These are phyloP conservation scores for Solanum tacnaense DNA, from an alignment of 257 asterid genomes.

Conservation along the genomic window DNA sequence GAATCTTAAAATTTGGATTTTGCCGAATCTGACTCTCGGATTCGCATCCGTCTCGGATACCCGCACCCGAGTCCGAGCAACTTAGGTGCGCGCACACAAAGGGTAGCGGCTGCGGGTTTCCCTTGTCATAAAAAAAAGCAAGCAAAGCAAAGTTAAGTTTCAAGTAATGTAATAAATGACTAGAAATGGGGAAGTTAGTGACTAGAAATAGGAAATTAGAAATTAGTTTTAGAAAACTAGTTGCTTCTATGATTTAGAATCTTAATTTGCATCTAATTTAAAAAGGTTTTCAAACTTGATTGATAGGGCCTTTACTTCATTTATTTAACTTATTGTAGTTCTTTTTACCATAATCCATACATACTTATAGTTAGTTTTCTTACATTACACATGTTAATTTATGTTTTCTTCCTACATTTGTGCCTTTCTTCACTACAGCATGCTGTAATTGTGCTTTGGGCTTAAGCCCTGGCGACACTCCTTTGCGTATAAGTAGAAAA, in stretches of 20 bases:
- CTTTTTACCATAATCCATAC: not conserved
- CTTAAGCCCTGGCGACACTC: not conserved
- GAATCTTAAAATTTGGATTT: too few relatives aligned
- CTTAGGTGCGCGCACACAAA: too few relatives aligned
- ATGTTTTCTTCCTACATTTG: not conserved
- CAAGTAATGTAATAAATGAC: not conserved
- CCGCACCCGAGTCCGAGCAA: too few relatives aligned
- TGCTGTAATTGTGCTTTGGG: not conserved
- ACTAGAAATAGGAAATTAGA: not conserved
- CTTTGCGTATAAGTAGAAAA: not conserved
- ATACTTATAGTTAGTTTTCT: not conserved
- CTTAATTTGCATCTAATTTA: not conserved
- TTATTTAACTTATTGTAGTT: not conserved
- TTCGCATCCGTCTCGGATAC: too few relatives aligned
- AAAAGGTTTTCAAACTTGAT: not conserved
- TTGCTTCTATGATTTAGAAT: not conserved
- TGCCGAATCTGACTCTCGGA: too few relatives aligned
- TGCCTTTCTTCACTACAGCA: not conserved
- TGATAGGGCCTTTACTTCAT: not conserved
- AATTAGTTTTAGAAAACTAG: not conserved
- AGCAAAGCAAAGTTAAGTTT: not conserved
- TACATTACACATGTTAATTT: not conserved
- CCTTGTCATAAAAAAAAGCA: not conserved
- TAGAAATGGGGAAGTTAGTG: not conserved
- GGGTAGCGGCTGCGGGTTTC: too few relatives aligned